Evolutionary conservation across 495 filamentous ascomycete species (phyloP), one percentile per base, ranked within the genome.

Genomic region (Talaromyces ruber): DNA sequence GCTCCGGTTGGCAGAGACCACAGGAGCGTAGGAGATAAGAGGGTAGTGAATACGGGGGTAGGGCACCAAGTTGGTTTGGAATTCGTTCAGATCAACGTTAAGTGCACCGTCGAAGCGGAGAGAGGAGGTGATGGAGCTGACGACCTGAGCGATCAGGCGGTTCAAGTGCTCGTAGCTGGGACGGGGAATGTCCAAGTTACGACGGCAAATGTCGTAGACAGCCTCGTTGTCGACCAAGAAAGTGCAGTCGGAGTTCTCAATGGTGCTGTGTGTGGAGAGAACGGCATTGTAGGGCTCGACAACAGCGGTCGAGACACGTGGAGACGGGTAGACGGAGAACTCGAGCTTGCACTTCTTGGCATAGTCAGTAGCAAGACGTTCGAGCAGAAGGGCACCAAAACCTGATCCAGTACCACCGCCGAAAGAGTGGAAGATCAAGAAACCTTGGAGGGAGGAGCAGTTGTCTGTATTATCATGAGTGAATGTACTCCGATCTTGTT

Each of bases 281-380:
- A 96, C 91, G 55, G 91, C 89, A 70, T 96, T 96, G 85, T 96
- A 96, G 16, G 91, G 91, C 83, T 96, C 91, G 30, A 95, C 91
- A 52, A 96, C 91, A 18, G 91, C 89, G 39, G 90, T 93, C 6
- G 91, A 90, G 50, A 93, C 87, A 53, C 88, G 87, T 50, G 91
- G 91, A 32, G 91, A 88, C 22, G 91, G 91, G 77, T 95, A 96
- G 67, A 96, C 85, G 52, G 90, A 84, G 75, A 96, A 96, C 74
- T 96, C 91, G 53, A 96, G 87, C 82, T 96, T 96, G 79, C 85
- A 91, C 83, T 96, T 96, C 86, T 94, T 95, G 74, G 87, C 90
- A 70, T 93, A 96, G 74, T 95, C 91, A 65, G 88, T 87, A 26
- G 91, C 87, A 34, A 96, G 86, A 64, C 90, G 90, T 79, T 96